Base-by-base conservation (phyloP, 192 early-diverging fungal genomes). In the Coemansia sp. region DNA sequence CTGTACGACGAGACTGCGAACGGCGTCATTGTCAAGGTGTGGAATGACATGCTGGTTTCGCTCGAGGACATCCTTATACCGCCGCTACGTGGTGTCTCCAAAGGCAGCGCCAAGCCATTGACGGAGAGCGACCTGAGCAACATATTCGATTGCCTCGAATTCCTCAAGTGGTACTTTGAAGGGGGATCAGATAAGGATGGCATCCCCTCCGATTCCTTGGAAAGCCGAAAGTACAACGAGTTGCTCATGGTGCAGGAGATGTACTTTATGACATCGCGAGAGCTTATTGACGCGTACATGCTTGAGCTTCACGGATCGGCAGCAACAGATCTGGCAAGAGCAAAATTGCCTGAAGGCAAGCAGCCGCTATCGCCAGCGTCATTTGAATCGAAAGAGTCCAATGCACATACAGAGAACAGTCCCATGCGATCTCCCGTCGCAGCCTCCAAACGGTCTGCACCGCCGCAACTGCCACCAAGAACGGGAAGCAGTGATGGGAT, bases 51-150 rank as follows among this genome's bases (percentile, higher is more conserved):
- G 14, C 72, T 92, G 21, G 65, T 84, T 11, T 75, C 87, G 3
- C 75, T 94, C 35, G 91, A 94, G 66, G 85, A 86, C 39, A 74
- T 92, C 0, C 64, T 94, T 26, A 70, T 92, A 60, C 92, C 92
- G 2, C 92, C 92, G 1, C 77, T 90, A n/a, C 89, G 59, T 72
- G 46, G 90, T 66, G 18, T 76, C 68, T 51, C 75, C 75, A 62
- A 90, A 84, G 35, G 85, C 77, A 41, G 80, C 62, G 74, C 71
- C 58, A 90, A 89, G 60, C 78, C 86, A n/a, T 73, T 93, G 46
- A 87, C 86, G 24, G 86, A 88, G 44, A 76, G 79, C 24, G 89
- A 92, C 57, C 70, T 91, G 60, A 80, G 83, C 39, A 85, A 88
- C 71, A 87, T 91, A 5, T 90, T 85, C 66, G 90, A 90, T 60